Conservation (phyloP, 1,284 basidiomycete species). For the Flammula alnicola region DNA sequence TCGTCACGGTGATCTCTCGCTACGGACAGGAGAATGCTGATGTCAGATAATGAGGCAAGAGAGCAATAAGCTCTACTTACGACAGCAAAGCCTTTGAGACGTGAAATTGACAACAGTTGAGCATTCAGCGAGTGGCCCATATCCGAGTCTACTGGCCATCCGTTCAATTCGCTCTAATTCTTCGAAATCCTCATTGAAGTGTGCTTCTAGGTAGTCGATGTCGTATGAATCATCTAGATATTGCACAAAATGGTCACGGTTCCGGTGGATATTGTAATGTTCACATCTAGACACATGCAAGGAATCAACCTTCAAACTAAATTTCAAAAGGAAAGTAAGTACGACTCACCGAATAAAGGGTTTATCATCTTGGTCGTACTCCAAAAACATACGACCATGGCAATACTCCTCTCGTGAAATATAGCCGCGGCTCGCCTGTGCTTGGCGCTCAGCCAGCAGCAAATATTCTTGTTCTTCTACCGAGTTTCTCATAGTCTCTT, state of each 20-base stretch:
- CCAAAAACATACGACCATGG: too few relatives aligned
- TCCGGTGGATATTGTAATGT: neutral
- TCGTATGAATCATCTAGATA: neutral
- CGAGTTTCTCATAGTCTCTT: too few relatives aligned
- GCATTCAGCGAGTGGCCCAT: slow-evolving; percentile 6
- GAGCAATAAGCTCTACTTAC: neutral
- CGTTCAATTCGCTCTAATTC: slow-evolving; percentile 1
- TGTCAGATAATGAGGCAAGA: neutral
- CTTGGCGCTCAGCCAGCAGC: too few relatives aligned
- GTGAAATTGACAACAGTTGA: neutral
- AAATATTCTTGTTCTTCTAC: too few relatives aligned
- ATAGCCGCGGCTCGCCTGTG: too few relatives aligned
- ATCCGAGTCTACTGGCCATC: neutral
- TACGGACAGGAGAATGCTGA: neutral
- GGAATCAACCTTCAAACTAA: too few relatives aligned
- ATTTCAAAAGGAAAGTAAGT: too few relatives aligned
- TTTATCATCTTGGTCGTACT: too few relatives aligned
- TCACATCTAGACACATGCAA: slow-evolving; percentile 2
- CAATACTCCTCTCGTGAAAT: too few relatives aligned
- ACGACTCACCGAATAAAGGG: too few relatives aligned
- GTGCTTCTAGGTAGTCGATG: slow-evolving; percentile 5
- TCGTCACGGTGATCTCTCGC: slow-evolving; percentile 5
- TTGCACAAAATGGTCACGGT: slow-evolving; percentile 10
- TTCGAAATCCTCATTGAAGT: neutral
- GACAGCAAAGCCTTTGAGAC: slow-evolving; percentile 1